Evolutionary conservation across 306 rosid species (phyloP).

Genomic region (Medicago arabica): DNA sequence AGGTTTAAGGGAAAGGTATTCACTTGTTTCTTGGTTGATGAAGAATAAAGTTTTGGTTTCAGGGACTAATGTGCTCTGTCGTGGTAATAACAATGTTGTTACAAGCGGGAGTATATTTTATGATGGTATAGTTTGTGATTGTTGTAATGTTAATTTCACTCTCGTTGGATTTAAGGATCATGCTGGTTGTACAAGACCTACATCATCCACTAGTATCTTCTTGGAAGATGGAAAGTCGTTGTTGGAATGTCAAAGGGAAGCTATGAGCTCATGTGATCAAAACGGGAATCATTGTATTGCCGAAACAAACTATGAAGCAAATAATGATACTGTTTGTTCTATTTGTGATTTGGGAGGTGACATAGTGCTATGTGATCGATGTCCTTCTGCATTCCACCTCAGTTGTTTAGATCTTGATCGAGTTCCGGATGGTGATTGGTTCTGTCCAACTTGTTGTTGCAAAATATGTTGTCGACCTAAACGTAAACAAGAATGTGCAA

Average conservation of each 20-base stretch:
- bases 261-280: background rate
- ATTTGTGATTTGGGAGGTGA: slow-evolving; percentile 66
- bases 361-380: slow-evolving; percentile 59
- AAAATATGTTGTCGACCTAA: slow-evolving; percentile 48
- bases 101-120: slow-evolving; percentile 49
- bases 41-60: background rate
- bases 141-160: slow-evolving; percentile 52
- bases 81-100: slow-evolving; percentile 8
- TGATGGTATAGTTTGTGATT: slow-evolving; percentile 64
- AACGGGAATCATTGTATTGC: background rate
- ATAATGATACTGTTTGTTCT: slow-evolving; percentile 49
- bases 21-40: slow-evolving; percentile 9
- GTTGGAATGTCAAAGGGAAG: slow-evolving; percentile 53
- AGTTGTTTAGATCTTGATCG: slow-evolving; percentile 51
- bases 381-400: slow-evolving; percentile 68
- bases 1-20: background rate
- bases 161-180: slow-evolving; percentile 63
- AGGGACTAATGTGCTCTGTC: slow-evolving; percentile 43
- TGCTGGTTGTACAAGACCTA: slow-evolving; percentile 59
- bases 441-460: slow-evolving; percentile 72
- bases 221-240: slow-evolving; percentile 70
- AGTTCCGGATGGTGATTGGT: slow-evolving; percentile 67
- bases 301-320: background rate
- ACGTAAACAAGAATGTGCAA: background rate
- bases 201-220: slow-evolving; percentile 61